Base-by-base conservation (phyloP, 768 basidiomycete genomes). In the Russula sp. region DNA sequence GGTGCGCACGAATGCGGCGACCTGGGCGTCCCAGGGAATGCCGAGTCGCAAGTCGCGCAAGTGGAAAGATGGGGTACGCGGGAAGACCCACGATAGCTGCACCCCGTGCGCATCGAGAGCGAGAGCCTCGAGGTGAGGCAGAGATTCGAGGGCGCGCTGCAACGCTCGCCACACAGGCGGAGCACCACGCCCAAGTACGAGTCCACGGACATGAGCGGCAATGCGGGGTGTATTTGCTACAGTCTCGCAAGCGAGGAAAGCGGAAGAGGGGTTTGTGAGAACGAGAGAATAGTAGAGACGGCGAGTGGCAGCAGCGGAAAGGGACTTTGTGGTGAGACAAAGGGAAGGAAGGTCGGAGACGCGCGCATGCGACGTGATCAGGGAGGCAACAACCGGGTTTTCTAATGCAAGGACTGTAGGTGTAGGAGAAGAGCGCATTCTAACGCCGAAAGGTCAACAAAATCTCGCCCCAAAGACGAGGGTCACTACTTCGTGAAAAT, bases 21-120 rank as follows among this genome's bases (percentile, higher is more conserved):
- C 58, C 52, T 77, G 69, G 0, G 63, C 49, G 66, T 83, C 81
- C 82, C 84, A 86, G 6, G 72, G 66, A 54, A 84, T 75, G 50
- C 75, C 74, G n/a, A 85, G 69, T 31, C 74, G 77, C 4, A 79
- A 77, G 50, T 85, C 82, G 51, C 70, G 72, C 27, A 85, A 77
- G 58, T 78, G 78, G 72, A 84, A 84, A 6, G 16, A 74, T 53
- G 75, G 70, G 2, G 74, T 66, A 2, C 73, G 69, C 50, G 76
- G 72, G 66, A 84, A 70, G 20, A 85, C 70, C 81, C 81, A 84
- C 18, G 76, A 72, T 65, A 79, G 13, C 6, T 31, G 45, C 7
- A 18, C 18, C 31, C 62, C 32, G n/a, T 49, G 61, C 40, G 50
- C 81, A 34, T 72, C 72, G 6, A 85, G 68, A 51, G 74, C 62